Conservation (phyloP, 306 rosid genomes). For the Comarum palustre region DNA sequence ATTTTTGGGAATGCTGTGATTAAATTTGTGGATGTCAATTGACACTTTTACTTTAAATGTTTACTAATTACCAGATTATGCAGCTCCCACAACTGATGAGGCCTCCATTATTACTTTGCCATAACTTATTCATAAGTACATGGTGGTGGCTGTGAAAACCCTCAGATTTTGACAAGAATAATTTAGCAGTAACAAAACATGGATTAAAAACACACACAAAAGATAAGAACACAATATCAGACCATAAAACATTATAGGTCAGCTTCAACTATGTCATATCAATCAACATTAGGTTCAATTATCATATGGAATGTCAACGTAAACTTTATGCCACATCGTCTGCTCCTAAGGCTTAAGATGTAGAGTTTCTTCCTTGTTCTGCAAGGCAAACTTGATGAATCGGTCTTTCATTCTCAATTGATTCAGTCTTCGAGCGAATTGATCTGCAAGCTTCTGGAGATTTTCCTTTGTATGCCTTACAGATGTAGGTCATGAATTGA, state of each 20-base stretch:
- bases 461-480: too few species aligned
- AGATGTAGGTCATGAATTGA: too few species aligned
- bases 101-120: slow-evolving; percentile 31
- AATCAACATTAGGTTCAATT: background rate
- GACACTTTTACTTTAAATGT: background rate
- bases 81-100: slow-evolving; percentile 44
- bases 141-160: background rate
- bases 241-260: background rate
- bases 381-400: slow-evolving; percentile 38
- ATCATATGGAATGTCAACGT: background rate
- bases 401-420: slow-evolving; percentile 20
- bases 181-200: background rate
- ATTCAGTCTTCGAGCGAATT: background rate
- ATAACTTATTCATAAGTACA: background rate
- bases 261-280: background rate
- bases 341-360: slow-evolving; percentile 16
- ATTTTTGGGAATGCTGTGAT: background rate
- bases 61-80: slow-evolving; percentile 32
- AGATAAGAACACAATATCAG: background rate
- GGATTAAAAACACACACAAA: background rate
- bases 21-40: background rate
- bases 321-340: slow-evolving; percentile 4
- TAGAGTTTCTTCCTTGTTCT: slow-evolving; percentile 29
- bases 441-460: too few species aligned
- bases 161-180: background rate